Evolutionary conservation across 306 rosid genomes (phyloP), one percentile per base, ranked within the genome.

Genomic region (Acacia confusa): DNA sequence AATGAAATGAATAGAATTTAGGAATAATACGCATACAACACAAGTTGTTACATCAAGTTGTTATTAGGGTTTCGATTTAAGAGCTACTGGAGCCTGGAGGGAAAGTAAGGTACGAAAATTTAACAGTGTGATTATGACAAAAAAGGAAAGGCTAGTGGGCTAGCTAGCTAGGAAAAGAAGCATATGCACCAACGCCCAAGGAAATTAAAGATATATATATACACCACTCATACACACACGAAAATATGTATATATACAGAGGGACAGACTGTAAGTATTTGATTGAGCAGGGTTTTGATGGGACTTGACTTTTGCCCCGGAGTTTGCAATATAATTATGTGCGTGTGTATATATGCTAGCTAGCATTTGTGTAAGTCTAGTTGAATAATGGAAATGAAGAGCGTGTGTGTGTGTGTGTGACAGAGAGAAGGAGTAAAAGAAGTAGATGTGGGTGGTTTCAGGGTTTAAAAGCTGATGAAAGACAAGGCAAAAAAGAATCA

Each of bases 231-330:
- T 1, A 60, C 1, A 24, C 28, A 30, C 32, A 30, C 34, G 2
- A 43, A 58, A 43, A 58, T 50, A 64, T 2, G 70, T 15, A 64
- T 71, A 15, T 20, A 2, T 19, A 20, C 7, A n/a, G 14, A 57
- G 30, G 9, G 15, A 57, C 71, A 44, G 13, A 45, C 76, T 60
- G 65, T 79, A 40, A 30, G 66, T 74, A 45, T 74, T 82, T 36
- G 50, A 19, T 74, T 40, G 45, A 61, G 80, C 63, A 66, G 79
- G 76, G 82, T 77, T 72, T 84, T 82, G 76, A 9, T 57, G 43
- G 64, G 83, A 48, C 25, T 24, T 79, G 79, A 20, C 3, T 85
- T 79, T 91, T 87, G 87, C 84, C 88, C 75, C 76, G 81, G 64
- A 74, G 40, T 27, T 60, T 44, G 4, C 8, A 64, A 30, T 30